Conservation (phyloP, 2,329 filamentous ascomycete species). For the Nemania sp. region DNA sequence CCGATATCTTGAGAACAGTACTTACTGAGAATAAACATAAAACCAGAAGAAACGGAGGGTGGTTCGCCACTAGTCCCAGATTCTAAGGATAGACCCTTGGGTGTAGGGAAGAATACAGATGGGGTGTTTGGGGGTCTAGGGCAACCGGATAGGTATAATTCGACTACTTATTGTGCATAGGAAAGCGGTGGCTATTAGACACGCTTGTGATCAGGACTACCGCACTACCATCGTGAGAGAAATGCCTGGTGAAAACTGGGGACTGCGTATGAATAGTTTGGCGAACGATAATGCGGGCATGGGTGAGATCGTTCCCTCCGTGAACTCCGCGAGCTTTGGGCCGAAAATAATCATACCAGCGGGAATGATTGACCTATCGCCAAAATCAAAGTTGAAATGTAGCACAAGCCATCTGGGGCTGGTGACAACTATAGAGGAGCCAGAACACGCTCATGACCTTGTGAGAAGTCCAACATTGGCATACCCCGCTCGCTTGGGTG, state of each 20-base stretch:
- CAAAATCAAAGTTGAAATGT: not conserved
- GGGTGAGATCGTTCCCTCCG: not conserved
- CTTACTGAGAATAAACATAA: not conserved
- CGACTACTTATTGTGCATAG: not conserved
- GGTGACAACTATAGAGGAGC: not conserved
- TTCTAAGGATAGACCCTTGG: not conserved
- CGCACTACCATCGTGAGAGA: too few species aligned
- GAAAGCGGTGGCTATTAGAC: constrained; percentile 1
- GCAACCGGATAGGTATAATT: not conserved
- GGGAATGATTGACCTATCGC: not conserved
- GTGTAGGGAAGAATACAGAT: not conserved
- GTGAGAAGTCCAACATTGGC: not conserved
- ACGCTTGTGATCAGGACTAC: not conserved
- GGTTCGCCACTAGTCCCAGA: not conserved
- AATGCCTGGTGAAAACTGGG: too few species aligned
- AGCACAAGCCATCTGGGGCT: not conserved
- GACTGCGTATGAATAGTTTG: not conserved
- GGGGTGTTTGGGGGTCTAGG: too few species aligned
- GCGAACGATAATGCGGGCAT: not conserved
- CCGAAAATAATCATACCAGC: not conserved
- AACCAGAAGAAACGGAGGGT: not conserved
- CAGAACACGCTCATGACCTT: not conserved
- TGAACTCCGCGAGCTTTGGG: not conserved
- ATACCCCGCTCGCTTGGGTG: not conserved
- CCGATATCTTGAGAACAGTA: not conserved